Base-by-base conservation (phyloP, 2,329 filamentous ascomycete genomes). In the Nigrospora sphaerica region DNA sequence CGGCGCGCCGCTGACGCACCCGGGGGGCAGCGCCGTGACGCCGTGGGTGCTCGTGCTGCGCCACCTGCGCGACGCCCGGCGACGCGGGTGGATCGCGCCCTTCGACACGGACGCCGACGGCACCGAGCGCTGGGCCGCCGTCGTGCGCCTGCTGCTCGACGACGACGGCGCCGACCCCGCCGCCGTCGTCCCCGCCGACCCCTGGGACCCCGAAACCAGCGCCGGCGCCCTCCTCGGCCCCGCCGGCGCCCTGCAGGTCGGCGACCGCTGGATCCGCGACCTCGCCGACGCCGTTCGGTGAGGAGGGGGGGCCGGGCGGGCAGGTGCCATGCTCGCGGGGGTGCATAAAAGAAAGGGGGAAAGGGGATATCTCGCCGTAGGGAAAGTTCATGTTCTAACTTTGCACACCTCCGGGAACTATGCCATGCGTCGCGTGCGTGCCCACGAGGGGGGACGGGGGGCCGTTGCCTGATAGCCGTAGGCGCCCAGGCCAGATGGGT, bases 21-120 rank as follows among this genome's bases (percentile, higher is more conserved):
- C 23, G 28, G 59, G 56, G 0, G 49, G 43, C 1, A 34, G 46
- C n/a, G 32, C 42, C 0, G 51, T 44, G 7, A 66, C 62, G 1
- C 52, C 62, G 1, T 66, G 63, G 63, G 39, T 63, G 16, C 44
- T 56, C 11, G 33, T 62, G 6, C 53, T 66, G 31, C 54, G 61
- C 0, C 61, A 63, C 33, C 42, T 65, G 6, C 54, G 63, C 0
- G 60, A 64, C 19, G 61, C 63, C 1, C 51, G 49, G 13, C 52
- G 61, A 13, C 48, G 62, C 9, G 55, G 51, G 1, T 65, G 59
- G 57, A 64, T 66, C 11, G 53, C 58, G 32, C 49, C 52, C 6
- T 62, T 62, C 19, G 62, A 64, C 32, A 42, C 52, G 10, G 52
- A 61, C 23, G 44, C 50, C 1, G 36, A 52, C 3, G 62, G 62